Conservation (phyloP, 345 rosid genomes). For the Atalantia buxifolia region DNA sequence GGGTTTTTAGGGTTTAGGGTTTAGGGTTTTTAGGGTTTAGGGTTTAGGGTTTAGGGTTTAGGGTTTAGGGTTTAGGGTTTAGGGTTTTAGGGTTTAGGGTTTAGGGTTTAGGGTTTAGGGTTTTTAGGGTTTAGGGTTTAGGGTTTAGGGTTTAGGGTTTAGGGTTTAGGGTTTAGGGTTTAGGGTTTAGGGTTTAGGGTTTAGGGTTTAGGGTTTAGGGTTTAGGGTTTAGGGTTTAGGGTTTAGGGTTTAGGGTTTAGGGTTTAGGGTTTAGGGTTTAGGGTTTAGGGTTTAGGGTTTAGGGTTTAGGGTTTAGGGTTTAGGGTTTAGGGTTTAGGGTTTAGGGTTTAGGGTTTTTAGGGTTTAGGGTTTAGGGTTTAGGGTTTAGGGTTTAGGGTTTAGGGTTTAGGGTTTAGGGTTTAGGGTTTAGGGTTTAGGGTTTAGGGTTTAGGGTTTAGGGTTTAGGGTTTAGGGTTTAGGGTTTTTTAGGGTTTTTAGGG, state of each 20-base stretch:
- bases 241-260: conserved; percentile 8
- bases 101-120: not conserved
- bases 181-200: not conserved
- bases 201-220: not conserved
- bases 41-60: too few species aligned
- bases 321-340: conserved; percentile 20
- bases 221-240: not conserved
- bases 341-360: not conserved
- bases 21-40: too few species aligned
- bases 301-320: conserved; percentile 17
- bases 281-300: too few species aligned
- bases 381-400: conserved; percentile 21
- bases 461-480: conserved; percentile 29
- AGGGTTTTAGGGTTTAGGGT: not conserved
- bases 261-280: conserved; percentile 8
- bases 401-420: conserved; percentile 28
- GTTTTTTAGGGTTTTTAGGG: conserved; percentile 10
- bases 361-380: too few species aligned
- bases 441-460: conserved; percentile 30
- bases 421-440: conserved; percentile 22
- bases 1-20: not conserved
- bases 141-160: not conserved
- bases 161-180: conserved; percentile 6
- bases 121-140: conserved; percentile 9
- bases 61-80: not conserved